A percentile compares a stretch with the other conserved stretches of the same genome.
Conservation (phyloP, 2,329 filamentous ascomycete genomes). For the Hypoxylon sp. region DNA sequence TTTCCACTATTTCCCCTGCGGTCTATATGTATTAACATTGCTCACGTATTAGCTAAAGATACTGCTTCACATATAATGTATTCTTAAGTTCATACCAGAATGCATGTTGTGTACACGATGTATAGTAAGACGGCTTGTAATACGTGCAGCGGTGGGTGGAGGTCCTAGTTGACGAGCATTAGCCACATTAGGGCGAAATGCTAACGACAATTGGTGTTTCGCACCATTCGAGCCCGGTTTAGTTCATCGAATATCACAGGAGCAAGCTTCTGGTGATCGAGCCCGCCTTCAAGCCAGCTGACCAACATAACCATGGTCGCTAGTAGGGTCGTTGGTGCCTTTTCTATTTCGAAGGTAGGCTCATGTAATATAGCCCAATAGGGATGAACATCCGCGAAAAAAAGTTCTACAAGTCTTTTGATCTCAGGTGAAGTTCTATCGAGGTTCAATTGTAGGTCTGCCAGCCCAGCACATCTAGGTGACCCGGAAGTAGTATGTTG, state of each 20-base stretch:
- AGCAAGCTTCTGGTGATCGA: constrained; percentile 41
- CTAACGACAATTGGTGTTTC: neutral
- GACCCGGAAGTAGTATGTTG: constrained; percentile 2
- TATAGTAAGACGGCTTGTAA: constrained; percentile 45
- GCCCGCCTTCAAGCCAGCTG: constrained; percentile 46
- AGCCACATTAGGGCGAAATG: constrained; percentile 13
- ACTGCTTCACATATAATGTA: neutral
- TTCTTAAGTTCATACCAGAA: constrained; percentile 37
- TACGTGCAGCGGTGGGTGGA: constrained; percentile 37
- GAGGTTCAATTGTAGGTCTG: constrained; percentile 18
- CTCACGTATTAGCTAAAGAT: neutral
- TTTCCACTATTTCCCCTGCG: constrained; percentile 44
- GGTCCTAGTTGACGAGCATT: constrained; percentile 23
- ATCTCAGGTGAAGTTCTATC: constrained; percentile 21
- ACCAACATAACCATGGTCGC: constrained; percentile 46
- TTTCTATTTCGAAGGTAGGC: constrained; percentile 27
- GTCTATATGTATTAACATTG: constrained; percentile 26
- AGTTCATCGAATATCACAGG: constrained; percentile 44
- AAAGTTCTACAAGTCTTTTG: constrained; percentile 38
- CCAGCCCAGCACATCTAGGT: neutral
- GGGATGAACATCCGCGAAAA: constrained; percentile 45
- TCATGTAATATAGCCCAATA: constrained; percentile 47
- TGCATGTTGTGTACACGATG: constrained; percentile 42
- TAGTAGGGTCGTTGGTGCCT: constrained; percentile 37
- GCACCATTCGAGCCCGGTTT: constrained; percentile 41